Conservation (phyloP, 1,139 yeast genomes). For the Yamadazyma spencermartinsiae region DNA sequence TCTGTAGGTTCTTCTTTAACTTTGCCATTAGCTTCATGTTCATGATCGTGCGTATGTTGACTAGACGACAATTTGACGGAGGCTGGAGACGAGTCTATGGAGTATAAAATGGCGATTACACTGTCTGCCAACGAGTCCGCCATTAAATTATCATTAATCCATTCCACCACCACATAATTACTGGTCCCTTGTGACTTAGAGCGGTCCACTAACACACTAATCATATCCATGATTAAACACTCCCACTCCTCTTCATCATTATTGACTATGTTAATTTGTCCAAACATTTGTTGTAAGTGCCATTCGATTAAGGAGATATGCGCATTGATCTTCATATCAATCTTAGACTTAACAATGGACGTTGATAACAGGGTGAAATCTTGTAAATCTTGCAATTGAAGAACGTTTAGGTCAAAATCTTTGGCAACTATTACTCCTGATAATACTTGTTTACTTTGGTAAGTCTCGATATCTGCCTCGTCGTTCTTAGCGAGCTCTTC, state of each 20-base stretch:
- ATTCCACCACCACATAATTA: constrained; percentile 64
- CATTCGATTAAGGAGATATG: constrained; percentile 77
- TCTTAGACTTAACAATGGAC: constrained; percentile 80
- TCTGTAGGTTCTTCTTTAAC: constrained; percentile 7
- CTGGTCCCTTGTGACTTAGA: constrained; percentile 40
- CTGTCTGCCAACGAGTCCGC: constrained; percentile 96
- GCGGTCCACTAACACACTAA: constrained; percentile 47
- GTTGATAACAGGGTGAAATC: constrained; percentile 89
- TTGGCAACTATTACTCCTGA: constrained; percentile 92
- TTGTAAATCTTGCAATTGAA: constrained; percentile 82
- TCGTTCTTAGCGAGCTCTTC: constrained; percentile 14
- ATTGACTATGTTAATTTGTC: constrained; percentile 65
- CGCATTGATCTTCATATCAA: constrained; percentile 75
- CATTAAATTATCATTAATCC: constrained; percentile 83
- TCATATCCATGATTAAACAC: constrained; percentile 48
- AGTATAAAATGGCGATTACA: constrained; percentile 81
- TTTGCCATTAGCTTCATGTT: constrained; percentile 14
- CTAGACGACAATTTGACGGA: constrained; percentile 82
- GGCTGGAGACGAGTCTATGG: constrained; percentile 94
- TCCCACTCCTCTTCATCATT: constrained; percentile 62
- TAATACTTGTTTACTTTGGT: constrained; percentile 46
- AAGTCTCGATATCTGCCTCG: constrained; percentile 13
- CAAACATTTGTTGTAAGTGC: constrained; percentile 97
- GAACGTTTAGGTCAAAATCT: constrained; percentile 82
- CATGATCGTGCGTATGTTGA: constrained; percentile 49